These are phyloP conservation scores for Citrus trifoliata DNA, from an alignment of 345 rosid genomes.

Conservation along the genomic window DNA sequence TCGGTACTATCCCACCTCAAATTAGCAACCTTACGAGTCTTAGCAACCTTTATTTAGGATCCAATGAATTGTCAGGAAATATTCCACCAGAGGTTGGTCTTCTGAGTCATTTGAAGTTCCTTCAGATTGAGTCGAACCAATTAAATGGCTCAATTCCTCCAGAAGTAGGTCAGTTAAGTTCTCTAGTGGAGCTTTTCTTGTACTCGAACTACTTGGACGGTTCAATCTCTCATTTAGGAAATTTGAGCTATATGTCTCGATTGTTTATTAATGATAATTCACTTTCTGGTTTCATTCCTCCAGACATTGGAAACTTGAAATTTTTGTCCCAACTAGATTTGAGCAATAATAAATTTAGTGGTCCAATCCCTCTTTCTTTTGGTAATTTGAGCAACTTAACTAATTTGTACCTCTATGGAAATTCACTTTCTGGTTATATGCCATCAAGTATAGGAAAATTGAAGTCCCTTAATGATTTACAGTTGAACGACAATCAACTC, in stretches of 20 bases:
- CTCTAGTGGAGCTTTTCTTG: neutral
- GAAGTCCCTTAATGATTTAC: neutral
- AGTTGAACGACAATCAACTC: neutral
- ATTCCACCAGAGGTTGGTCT: conserved; percentile 24
- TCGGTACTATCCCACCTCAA: neutral
- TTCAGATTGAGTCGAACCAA: neutral
- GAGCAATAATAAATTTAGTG: neutral
- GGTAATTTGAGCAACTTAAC: neutral
- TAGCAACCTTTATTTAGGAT: neutral
- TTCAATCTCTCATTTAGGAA: neutral
- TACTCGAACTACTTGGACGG: conserved; percentile 14
- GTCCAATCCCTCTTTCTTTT: neutral
- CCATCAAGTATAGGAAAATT: conserved; percentile 9
- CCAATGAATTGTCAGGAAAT: neutral
- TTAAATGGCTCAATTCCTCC: conserved; percentile 10
- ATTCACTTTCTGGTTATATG: conserved; percentile 4
- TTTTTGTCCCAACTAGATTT: neutral
- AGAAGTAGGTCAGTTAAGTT: too few relatives aligned
- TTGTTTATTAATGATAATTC: neutral
- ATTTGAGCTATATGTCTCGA: neutral
- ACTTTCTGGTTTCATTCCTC: conserved; percentile 6
- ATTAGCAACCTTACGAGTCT: neutral
- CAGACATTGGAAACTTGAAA: neutral
- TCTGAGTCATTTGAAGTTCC: conserved; percentile 3
- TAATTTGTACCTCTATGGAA: neutral